Percentiles rank a stretch among this genome's conserved stretches.
Conservation (phyloP, 805 yeast species). For the Candida ponderosae region DNA sequence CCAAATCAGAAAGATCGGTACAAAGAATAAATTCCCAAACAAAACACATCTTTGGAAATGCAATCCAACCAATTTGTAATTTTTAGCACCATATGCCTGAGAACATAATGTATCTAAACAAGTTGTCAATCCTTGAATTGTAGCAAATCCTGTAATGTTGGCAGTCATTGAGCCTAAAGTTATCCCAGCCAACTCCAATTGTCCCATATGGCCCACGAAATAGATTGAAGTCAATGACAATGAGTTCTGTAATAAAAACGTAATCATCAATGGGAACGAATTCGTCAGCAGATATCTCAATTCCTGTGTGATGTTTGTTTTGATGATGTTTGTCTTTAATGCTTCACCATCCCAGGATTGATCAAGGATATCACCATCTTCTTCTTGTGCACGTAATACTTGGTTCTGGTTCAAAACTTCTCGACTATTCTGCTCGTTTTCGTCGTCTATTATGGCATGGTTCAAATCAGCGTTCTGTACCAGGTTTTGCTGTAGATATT, state of each 20-base stretch:
- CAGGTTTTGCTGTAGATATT: too few species aligned
- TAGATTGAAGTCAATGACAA: conserved; percentile 19
- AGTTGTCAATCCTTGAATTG: conserved; percentile 78
- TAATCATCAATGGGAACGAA: conserved; percentile 18
- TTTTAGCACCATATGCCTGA: conserved; percentile 82
- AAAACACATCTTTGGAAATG: conserved; percentile 64
- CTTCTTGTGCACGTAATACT: too few species aligned
- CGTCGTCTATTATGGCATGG: too few species aligned
- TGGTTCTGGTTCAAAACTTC: too few species aligned
- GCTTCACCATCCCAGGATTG: not conserved
- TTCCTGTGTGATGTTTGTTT: conserved; percentile 8
- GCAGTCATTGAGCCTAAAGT: conserved; percentile 82
- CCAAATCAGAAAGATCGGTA: conserved; percentile 18
- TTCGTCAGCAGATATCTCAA: conserved; percentile 21
- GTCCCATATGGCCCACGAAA: conserved; percentile 73
- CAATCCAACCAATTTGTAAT: conserved; percentile 60
- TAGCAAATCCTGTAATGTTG: conserved; percentile 62
- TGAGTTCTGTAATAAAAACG: conserved; percentile 19
- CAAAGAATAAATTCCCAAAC: conserved; percentile 18
- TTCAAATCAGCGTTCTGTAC: not conserved
- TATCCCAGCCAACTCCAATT: conserved; percentile 73
- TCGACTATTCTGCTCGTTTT: too few species aligned
- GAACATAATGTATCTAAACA: conserved; percentile 79
- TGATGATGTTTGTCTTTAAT: too few species aligned
- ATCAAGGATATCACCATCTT: too few species aligned